Base-by-base conservation (phyloP, 2,329 filamentous ascomycete species). In the Claviceps sp. region DNA sequence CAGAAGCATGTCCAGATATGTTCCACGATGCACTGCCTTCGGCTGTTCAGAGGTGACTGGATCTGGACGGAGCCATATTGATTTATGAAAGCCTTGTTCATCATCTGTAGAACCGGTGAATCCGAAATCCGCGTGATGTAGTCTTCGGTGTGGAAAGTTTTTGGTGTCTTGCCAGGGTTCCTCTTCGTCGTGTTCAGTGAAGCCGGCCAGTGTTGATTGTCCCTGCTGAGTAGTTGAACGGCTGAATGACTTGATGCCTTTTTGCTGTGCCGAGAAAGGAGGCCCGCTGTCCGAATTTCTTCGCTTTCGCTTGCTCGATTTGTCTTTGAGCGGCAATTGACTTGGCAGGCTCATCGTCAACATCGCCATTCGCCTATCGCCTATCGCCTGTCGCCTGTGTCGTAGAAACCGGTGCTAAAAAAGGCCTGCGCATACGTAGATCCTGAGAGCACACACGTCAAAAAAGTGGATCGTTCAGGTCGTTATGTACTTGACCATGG, bases 1-100 rank as follows among this genome's bases (percentile, higher is more conserved):
- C 1, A 81, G 81, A 52, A 95, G 68, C 11, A 83, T 78, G 52
- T 78, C 74, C 5, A 91, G 66, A 66, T 90, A 84, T 17, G 70
- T 57, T 22, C 57, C 58, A 1, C 56, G 57, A 26, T 56, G 59
- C 49, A 58, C 56, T 37, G 53, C 54, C 48, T 52, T 43, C 56
- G 56, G 19, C 55, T 52, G 52, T 46, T 57, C 48, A 42, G 26
- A 37, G 19, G 16, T 48, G 5, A 11, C n/a, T 22, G 37, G 5
- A 41, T 40, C 30, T 30, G 30, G 3, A 16, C 13, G 38, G 11
- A 30, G 43, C 26, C 30, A 10, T 30, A 30, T 39, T 17, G 19
- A 10, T 38, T 30, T 17, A 34, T 17, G n/a, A 11, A 26, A 24
- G 22, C 17, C 26, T 26, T 83, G 80, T 67, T 93, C 87, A 24